Evolutionary conservation across 495 filamentous ascomycete species (phyloP), one percentile per base, ranked within the genome.

Genomic region (Aspergillus saccharolyticus): DNA sequence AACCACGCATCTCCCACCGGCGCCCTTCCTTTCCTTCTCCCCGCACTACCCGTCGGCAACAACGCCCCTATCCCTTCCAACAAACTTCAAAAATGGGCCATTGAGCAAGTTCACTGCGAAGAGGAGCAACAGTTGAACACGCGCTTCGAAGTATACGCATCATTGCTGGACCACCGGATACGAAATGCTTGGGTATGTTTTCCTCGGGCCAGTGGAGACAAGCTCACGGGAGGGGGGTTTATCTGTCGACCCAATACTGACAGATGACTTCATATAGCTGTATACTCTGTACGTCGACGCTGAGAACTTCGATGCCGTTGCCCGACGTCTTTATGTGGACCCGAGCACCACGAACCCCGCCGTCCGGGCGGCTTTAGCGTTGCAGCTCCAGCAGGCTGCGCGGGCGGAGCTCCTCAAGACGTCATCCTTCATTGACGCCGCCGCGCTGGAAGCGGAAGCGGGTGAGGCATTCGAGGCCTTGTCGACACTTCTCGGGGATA

Each of bases 1-100:
- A 97, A 97, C 70, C 94, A 97, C 72, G 91, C 94, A 43, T 96
- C 91, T 14, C 93, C 94, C 0, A 86, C 85, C 30, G 93, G 93
- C 54, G 78, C 84, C 18, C 81, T 98, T 28, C 94, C 94, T 10
- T 98, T 96, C 74, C 82, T 98, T 47, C 80, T 93, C 10, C 87
- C 89, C 8, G 46, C 64, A 58, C 53, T 66, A 62, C 54, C 74
- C 63, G 30, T 63, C 57, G 60, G 57, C 39, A 53, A 65, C 53
- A 61, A 58, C 21, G 53, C 52, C 12, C 82, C 87, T 7, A 75
- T 94, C n/a, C 76, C 86, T 0, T 82, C 87, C 9, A 75, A 67
- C 57, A 85, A 85, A 63, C 73, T 97, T 22, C 78, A 87, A 56
- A 80, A 82, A 65, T 97, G 89, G 83, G 81, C 82, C 42, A 74